Evolutionary conservation across 2,329 filamentous ascomycete genomes (phyloP), one percentile per base, ranked within the genome.

Genomic region (Penicillium palitans): DNA sequence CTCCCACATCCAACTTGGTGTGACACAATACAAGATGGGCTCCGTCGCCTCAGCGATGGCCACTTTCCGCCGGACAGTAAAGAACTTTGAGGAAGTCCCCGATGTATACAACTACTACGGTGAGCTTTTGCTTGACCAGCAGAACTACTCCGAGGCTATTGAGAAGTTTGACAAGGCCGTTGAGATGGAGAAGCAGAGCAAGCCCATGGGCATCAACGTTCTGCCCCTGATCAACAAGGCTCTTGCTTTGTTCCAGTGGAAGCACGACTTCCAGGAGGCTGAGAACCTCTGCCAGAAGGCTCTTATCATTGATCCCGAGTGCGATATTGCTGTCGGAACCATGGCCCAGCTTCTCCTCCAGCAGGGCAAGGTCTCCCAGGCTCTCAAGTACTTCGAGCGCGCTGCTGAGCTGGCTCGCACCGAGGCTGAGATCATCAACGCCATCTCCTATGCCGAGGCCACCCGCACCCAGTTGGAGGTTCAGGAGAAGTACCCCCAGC

Each of bases 41-140:
- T 96, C 91, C 31, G 90, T 99, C 58, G 95, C 95, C 8, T 97
- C 93, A 9, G 96, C 93, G 47, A 98, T 98, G 92, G 93, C 95
- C 37, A 99, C 95, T 6, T 98, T 99, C 87, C 87, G 93, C 68
- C 86, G 93, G 63, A 96, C 92, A 78, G 93, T 97, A 77, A 99
- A 98, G 88, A 97, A 96, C 80, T 99, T 99, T 73, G 90, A 92
- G 72, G 90, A 93, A 74, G 91, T 96, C 12, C 93, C 93, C 6
- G 95, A 99, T 73, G 95, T 98, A 41, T 99, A 98, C 84, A 99
- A 99, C 84, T 99, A 99, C 85, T 98, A 96, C 72, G 95, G 95
- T 70, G 95, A 99, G 81, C 84, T 99, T 57, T 84, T 99, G 58
- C 87, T 99, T 54, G 95, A 99, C 81, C 95, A 98, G 81, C 89